phyloP scores from a whole-genome alignment of 2,329 filamentous ascomycete genomes.

The Xylariaceae sp. region DNA sequence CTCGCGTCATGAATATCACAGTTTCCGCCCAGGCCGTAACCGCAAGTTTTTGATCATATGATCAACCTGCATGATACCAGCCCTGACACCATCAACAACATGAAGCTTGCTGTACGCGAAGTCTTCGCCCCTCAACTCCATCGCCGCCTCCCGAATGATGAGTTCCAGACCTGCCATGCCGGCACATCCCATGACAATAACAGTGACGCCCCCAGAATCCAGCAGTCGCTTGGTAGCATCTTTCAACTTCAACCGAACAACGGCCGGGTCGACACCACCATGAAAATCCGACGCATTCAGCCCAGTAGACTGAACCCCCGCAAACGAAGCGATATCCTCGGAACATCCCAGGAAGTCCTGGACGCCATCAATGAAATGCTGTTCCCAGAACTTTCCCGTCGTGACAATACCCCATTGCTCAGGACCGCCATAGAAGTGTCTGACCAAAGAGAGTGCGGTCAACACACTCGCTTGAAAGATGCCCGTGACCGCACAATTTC shows the following conservation, averaged over 20 bases:
- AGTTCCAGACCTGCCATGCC: slow-evolving; percentile 84
- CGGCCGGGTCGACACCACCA: slow-evolving; percentile 54
- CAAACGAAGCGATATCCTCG: slow-evolving; percentile 50
- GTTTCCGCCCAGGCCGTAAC: slow-evolving; percentile 27
- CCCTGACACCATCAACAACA: slow-evolving; percentile 76
- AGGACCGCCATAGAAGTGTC: slow-evolving; percentile 27
- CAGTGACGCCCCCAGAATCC: slow-evolving; percentile 45
- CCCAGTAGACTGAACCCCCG: slow-evolving; percentile 76
- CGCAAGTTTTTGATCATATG: slow-evolving; percentile 43
- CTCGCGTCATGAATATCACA: slow-evolving; percentile 20
- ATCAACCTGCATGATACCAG: slow-evolving; percentile 59
- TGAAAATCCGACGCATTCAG: slow-evolving; percentile 77
- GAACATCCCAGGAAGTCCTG: slow-evolving; percentile 53
- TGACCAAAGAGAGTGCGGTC: slow-evolving; percentile 51
- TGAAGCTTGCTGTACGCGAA: slow-evolving; percentile 50
- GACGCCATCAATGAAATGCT: slow-evolving; percentile 62
- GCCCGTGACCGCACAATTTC: slow-evolving; percentile 50
- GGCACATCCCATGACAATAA: slow-evolving; percentile 80
- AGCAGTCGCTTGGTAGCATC: slow-evolving; percentile 65
- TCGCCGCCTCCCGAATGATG: slow-evolving; percentile 64
- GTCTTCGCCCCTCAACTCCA: slow-evolving; percentile 56
- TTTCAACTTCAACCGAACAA: slow-evolving; percentile 61
- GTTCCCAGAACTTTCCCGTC: slow-evolving; percentile 79
- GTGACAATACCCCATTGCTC: slow-evolving; percentile 79
- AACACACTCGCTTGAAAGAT: slow-evolving; percentile 84